phyloP scores from a whole-genome alignment of 805 yeast genomes.

The Gaillardinia entomophila region DNA sequence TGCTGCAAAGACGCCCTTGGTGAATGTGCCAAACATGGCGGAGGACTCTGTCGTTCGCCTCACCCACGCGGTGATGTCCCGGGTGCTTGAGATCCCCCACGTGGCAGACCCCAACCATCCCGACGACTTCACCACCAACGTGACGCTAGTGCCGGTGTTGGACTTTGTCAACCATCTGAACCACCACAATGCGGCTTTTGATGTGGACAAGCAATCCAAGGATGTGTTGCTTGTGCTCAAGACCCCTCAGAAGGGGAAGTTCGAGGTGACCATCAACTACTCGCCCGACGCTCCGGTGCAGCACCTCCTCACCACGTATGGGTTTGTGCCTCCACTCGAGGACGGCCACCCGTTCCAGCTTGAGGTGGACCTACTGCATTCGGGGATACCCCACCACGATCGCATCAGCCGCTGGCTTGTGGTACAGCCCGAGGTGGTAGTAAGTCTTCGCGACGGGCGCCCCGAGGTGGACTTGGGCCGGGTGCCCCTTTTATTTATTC shows the following conservation, averaged over 20 bases:
- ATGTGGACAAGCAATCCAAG: slow-evolving; percentile 40
- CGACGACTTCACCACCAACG: slow-evolving; percentile 42
- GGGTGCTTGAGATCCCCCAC: slow-evolving; percentile 63
- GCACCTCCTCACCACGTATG: slow-evolving; percentile 23
- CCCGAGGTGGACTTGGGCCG: slow-evolving; percentile 4
- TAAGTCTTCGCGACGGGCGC: no score
- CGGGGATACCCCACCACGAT: no score
- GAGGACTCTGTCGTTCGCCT: slow-evolving; percentile 22
- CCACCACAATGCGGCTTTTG: slow-evolving; percentile 51
- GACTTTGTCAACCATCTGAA: slow-evolving; percentile 64
- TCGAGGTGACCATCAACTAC: slow-evolving; percentile 22
- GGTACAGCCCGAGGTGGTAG: no score
- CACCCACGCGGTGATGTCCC: slow-evolving; percentile 47
- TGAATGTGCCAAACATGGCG: background rate
- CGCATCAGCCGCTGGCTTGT: background rate
- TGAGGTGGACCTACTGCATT: background rate
- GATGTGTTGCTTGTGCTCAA: slow-evolving; percentile 34
- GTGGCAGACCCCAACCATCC: slow-evolving; percentile 7
- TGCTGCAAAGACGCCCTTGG: background rate
- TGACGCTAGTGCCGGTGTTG: slow-evolving; percentile 58
- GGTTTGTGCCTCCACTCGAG: slow-evolving; percentile 20
- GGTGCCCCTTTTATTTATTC: slow-evolving; percentile 9
- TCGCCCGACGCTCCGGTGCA: slow-evolving; percentile 16
- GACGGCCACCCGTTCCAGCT: slow-evolving; percentile 6
- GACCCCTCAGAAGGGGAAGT: slow-evolving; percentile 4